Evolutionary conservation across 257 asterid genomes (phyloP).

Genomic region (Rubia yunnanensis): DNA sequence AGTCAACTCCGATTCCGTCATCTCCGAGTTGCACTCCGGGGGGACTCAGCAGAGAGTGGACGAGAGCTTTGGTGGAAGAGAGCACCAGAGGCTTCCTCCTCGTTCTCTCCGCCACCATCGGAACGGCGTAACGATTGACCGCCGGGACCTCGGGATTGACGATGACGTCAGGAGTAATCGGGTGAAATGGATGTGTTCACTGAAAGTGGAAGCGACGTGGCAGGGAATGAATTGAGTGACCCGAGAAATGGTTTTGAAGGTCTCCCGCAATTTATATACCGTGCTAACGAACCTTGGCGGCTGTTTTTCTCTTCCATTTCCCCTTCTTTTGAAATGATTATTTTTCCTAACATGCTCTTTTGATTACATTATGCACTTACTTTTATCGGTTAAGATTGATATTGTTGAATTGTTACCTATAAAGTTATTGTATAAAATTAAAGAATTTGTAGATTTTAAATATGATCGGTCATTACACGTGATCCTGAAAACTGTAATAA

Average conservation of each 20-base stretch:
- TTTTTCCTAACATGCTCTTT: too few species aligned
- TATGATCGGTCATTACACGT: too few species aligned
- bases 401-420: too few species aligned
- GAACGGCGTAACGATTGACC: not conserved
- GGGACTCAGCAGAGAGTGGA: conserved; percentile 44
- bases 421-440: too few species aligned
- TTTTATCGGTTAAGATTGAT: too few species aligned
- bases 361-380: too few species aligned
- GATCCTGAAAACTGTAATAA: too few species aligned
- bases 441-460: too few species aligned
- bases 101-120: conserved; percentile 75
- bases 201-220: not conserved
- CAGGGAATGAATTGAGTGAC: conserved; percentile 5
- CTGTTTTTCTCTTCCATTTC: not conserved
- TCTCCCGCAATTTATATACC: not conserved
- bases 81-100: conserved; percentile 77
- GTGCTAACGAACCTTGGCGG: not conserved
- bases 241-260: not conserved
- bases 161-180: not conserved
- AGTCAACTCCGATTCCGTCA: not conserved
- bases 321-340: too few species aligned
- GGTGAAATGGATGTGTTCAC: not conserved
- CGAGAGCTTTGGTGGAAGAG: conserved; percentile 66
- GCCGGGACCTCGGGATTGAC: not conserved
- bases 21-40: conserved; percentile 15